A percentile compares a stretch with the other conserved stretches of the same genome.
Conservation (phyloP, 2,329 filamentous ascomycete genomes). For the Pseudocercospora ulei region DNA sequence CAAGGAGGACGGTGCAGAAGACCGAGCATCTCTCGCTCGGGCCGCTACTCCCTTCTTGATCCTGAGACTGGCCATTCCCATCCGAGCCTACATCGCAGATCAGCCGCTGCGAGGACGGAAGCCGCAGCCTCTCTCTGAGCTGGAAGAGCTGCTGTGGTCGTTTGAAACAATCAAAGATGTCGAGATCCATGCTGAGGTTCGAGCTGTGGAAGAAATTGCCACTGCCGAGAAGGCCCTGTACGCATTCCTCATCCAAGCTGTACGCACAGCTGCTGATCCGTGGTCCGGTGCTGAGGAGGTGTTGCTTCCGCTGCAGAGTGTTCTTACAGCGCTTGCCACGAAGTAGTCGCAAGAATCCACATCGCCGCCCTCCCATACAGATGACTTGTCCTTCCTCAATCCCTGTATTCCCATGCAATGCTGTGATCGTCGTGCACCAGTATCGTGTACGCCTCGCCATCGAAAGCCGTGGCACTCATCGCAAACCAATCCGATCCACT, state of each 20-base stretch:
- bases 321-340: slow-evolving; percentile 31
- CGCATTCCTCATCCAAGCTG: slow-evolving; percentile 59
- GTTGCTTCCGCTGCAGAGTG: slow-evolving; percentile 35
- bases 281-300: slow-evolving; percentile 49
- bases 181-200: slow-evolving; percentile 50
- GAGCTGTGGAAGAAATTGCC: slow-evolving; percentile 21
- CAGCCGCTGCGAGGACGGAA: slow-evolving; percentile 80
- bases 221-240: slow-evolving; percentile 55
- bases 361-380: background rate
- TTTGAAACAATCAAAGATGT: slow-evolving; percentile 58
- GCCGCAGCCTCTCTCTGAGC: slow-evolving; percentile 74
- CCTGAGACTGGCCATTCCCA: slow-evolving; percentile 64
- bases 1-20: background rate
- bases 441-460: slow-evolving; percentile 29
- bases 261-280: slow-evolving; percentile 51
- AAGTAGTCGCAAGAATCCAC: background rate
- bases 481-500: slow-evolving; percentile 31
- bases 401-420: slow-evolving; percentile 32
- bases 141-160: slow-evolving; percentile 66
- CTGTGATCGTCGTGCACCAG: slow-evolving; percentile 25
- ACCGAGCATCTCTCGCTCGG: slow-evolving; percentile 52
- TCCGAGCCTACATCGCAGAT: slow-evolving; percentile 82
- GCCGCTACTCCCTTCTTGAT: slow-evolving; percentile 73
- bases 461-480: slow-evolving; percentile 28
- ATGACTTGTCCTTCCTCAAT: too few species aligned